Evolutionary conservation across 1,284 basidiomycete genomes (phyloP), one percentile per base, ranked within the genome.

Genomic region (Malassezia caprae): DNA sequence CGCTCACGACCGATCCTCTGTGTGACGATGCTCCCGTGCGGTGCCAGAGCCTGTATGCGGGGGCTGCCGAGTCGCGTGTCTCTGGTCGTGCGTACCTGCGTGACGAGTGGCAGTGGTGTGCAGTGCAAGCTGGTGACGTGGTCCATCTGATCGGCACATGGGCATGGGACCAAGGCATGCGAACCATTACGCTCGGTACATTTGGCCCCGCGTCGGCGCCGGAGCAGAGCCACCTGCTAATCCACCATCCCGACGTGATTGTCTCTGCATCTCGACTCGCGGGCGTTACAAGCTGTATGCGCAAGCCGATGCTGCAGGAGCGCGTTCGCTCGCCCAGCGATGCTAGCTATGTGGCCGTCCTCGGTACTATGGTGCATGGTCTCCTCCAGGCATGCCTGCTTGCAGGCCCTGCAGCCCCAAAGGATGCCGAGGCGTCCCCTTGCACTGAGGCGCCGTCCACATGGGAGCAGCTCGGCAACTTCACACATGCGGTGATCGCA

Each of bases 351-450:
- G 55, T 58, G 32, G 54, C 72, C 6, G 61, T 71, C 24, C 62
- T 72, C 61, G 71, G 71, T 8, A 68, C 57, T 32, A 65, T 72
- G 62, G 62, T 72, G 0, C 71, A 73, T 48, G 68, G 63, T 23
- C 51, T 73, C 13, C 52, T 73, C 8, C 71, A 73, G 48, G 67
- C 68, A 1, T 73, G 69, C 37, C 56, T 73, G 13, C 60, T 63
- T 1, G 67, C 56, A 0, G 21, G 15, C 21, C n/a, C 6, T 1
- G 37, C n/a, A 4, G 3, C 19, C 1, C 7, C 11, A 2, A 39
- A 12, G 17, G 19, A 39, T 4, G 17, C 78, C 10, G n/a, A 17
- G 6, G 24, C 15, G 12, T 13, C 32, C 3, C 23, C 46, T 2
- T 13, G 12, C 13, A n/a, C 21, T n/a, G 32, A 35, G 23, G 46